A percentile compares a stretch with the other conserved stretches of the same genome.
These are phyloP conservation scores for Acacia confusa DNA, from an alignment of 306 rosid species.

Conservation along the genomic window DNA sequence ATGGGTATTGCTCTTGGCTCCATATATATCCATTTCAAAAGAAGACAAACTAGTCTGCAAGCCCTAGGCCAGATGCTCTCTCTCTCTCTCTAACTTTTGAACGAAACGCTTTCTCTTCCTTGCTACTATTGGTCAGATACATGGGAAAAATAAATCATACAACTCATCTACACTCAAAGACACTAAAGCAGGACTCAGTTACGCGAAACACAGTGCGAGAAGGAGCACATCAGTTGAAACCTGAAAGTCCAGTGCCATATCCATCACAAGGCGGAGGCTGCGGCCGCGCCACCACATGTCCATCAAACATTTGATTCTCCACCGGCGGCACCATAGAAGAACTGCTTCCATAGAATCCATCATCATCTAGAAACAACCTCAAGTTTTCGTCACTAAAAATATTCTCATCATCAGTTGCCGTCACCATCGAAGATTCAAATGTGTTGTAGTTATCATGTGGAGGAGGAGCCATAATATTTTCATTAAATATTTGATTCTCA, in stretches of 20 bases:
- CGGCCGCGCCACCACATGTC: neutral
- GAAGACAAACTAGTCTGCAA: neutral
- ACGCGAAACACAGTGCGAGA: neutral
- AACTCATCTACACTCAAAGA: neutral
- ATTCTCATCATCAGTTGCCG: neutral
- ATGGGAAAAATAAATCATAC: neutral
- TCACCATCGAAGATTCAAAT: neutral
- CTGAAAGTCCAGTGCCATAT: neutral
- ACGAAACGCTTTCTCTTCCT: neutral
- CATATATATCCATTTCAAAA: neutral
- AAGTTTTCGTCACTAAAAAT: neutral
- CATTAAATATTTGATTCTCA: neutral
- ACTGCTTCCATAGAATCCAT: neutral
- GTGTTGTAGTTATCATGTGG: neutral
- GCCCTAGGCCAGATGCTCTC: neutral
- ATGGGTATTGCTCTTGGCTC: too few relatives aligned
- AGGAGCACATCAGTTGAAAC: neutral
- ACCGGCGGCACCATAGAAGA: neutral
- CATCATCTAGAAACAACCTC: neutral
- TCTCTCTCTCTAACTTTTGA: neutral
- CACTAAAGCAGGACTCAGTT: neutral
- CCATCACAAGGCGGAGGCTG: neutral
- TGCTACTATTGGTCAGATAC: neutral
- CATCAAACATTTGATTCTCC: neutral
- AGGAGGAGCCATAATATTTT: neutral